Conservation (phyloP, 2,329 filamentous ascomycete species). For the Aspergillus oerlinghausenensis region DNA sequence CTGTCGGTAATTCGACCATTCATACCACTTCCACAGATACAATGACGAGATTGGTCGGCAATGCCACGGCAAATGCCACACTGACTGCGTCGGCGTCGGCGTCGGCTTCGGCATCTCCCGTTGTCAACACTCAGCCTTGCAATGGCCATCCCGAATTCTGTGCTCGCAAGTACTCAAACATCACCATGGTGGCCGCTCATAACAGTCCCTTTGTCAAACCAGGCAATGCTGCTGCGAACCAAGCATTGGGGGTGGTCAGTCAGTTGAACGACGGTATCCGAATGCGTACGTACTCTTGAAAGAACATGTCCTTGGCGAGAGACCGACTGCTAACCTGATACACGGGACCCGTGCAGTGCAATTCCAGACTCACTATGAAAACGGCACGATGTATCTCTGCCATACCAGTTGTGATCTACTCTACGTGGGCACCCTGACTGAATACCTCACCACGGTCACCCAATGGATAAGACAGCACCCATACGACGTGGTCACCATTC, state of each 20-base stretch:
- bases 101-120: constrained; percentile 35
- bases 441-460: constrained; percentile 65
- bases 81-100: constrained; percentile 44
- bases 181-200: constrained; percentile 72
- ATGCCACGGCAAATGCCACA: constrained; percentile 44
- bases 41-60: constrained; percentile 44
- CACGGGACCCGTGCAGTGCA: constrained; percentile 43
- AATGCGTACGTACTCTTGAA: constrained; percentile 42
- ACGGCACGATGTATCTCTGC: constrained; percentile 68
- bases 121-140: constrained; percentile 70
- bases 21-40: constrained; percentile 35
- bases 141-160: constrained; percentile 78
- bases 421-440: constrained; percentile 71
- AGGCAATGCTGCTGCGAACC: constrained; percentile 72
- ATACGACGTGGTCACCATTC: constrained; percentile 81
- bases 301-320: not conserved
- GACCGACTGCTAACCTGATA: not conserved
- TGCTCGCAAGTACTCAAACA: constrained; percentile 70
- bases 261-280: constrained; percentile 72
- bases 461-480: constrained; percentile 72
- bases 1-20: constrained; percentile 24
- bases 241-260: constrained; percentile 60
- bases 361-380: constrained; percentile 55
- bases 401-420: constrained; percentile 80
- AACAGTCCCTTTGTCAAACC: constrained; percentile 72